phyloP scores from a whole-genome alignment of 1,284 basidiomycete genomes.

The Papiliotrema laurentii region DNA sequence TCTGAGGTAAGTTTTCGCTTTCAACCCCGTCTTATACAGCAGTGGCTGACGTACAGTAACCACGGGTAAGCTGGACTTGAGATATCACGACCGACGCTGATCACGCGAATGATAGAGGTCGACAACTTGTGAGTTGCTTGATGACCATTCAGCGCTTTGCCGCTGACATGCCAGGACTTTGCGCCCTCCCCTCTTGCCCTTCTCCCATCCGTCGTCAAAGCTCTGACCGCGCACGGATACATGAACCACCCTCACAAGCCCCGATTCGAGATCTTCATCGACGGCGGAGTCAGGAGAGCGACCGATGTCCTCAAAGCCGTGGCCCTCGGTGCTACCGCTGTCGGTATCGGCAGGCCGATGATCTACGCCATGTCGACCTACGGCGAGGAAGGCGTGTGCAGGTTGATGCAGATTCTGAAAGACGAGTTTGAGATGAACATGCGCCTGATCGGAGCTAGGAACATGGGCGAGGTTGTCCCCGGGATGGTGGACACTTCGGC shows the following conservation, averaged over 20 bases:
- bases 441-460: conserved; percentile 77
- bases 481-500: conserved; percentile 79
- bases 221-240: conserved; percentile 63
- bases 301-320: conserved; percentile 91
- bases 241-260: conserved; percentile 41
- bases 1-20: conserved; percentile 49
- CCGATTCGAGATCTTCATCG: conserved; percentile 83
- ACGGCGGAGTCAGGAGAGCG: conserved; percentile 85
- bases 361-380: conserved; percentile 86
- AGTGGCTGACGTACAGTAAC: conserved; percentile 4
- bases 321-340: conserved; percentile 82
- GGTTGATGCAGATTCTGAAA: conserved; percentile 69
- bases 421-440: conserved; percentile 95
- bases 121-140: conserved; percentile 57
- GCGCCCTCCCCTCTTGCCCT: conserved; percentile 85
- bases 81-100: not conserved
- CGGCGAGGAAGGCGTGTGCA: conserved; percentile 72
- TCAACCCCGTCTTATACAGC: not conserved
- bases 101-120: conserved; percentile 51
- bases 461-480: conserved; percentile 69
- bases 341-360: conserved; percentile 69
- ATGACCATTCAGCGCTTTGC: not conserved
- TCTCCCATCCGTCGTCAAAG: conserved; percentile 76
- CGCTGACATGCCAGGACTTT: conserved; percentile 56
- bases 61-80: conserved; percentile 2